Percentiles rank a stretch among this genome's conserved stretches.
Conservation (phyloP, 2,329 filamentous ascomycete species). For the Talaromyces amestolkiae region DNA sequence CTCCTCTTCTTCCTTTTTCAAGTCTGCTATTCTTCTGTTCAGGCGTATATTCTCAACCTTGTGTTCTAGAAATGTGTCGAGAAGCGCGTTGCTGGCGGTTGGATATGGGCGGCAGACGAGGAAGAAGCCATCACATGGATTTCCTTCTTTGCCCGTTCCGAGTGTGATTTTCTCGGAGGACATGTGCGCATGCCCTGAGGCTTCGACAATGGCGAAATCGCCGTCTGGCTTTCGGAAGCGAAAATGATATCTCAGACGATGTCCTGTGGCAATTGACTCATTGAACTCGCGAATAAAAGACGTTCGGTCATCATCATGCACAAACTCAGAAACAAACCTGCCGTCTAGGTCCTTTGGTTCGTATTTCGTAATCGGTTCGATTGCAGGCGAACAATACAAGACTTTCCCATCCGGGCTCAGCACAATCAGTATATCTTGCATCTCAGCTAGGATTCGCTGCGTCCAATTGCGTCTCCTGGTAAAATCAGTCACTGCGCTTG, state of each 20-base stretch:
- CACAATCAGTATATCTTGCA: conserved; percentile 85
- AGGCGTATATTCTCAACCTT: conserved; percentile 94
- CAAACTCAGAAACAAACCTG: conserved; percentile 73
- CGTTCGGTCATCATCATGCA: conserved; percentile 80
- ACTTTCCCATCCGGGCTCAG: conserved; percentile 81
- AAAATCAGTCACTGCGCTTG: conserved; percentile 62
- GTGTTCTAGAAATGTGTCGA: conserved; percentile 93
- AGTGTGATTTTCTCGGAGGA: conserved; percentile 63
- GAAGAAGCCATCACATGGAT: conserved; percentile 84
- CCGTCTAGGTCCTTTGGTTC: conserved; percentile 67
- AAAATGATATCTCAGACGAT: conserved; percentile 79
- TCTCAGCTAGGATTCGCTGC: conserved; percentile 81
- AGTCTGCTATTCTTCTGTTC: conserved; percentile 76
- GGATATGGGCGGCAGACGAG: conserved; percentile 90
- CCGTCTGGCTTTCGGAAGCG: conserved; percentile 74
- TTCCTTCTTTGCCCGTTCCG: conserved; percentile 62
- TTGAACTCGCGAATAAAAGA: conserved; percentile 86
- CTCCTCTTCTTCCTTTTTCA: conserved; percentile 80
- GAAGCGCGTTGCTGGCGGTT: conserved; percentile 76
- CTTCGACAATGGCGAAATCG: conserved; percentile 77
- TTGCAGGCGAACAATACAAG: conserved; percentile 79
- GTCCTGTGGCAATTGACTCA: conserved; percentile 80
- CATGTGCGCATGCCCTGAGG: conserved; percentile 88
- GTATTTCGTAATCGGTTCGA: conserved; percentile 72
- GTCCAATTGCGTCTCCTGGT: conserved; percentile 75